phyloP scores from a whole-genome alignment of 805 yeast species.

The Kuraishia hungarica region DNA sequence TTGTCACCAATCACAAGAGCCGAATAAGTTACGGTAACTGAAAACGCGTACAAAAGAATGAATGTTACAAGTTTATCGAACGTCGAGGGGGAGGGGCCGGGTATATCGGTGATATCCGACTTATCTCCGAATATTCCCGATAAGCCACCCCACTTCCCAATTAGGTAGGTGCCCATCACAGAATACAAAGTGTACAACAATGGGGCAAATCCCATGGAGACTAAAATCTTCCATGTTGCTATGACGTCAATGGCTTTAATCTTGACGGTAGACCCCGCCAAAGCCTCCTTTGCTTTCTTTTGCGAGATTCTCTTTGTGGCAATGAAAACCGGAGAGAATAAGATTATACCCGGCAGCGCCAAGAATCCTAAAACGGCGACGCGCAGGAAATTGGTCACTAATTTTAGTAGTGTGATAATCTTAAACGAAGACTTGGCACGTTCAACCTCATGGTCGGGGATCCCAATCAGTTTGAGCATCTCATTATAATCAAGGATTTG shows the following conservation, averaged over 20 bases:
- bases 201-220: constrained; percentile 86
- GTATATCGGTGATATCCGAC: constrained; percentile 9
- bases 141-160: constrained; percentile 12
- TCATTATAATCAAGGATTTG: constrained; percentile 67
- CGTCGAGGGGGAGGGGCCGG: constrained; percentile 3
- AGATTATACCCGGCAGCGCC: constrained; percentile 80
- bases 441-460: constrained; percentile 57
- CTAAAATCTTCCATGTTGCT: constrained; percentile 95
- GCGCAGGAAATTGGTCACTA: constrained; percentile 26
- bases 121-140: constrained; percentile 6
- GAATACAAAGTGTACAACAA: constrained; percentile 78
- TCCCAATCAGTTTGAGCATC: constrained; percentile 35
- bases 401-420: constrained; percentile 13
- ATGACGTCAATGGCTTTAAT: constrained; percentile 88
- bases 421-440: constrained; percentile 20
- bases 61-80: constrained; percentile 22
- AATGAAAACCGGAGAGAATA: constrained; percentile 84
- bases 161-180: constrained; percentile 37
- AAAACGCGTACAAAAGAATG: constrained; percentile 48
- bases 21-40: constrained; percentile 75
- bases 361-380: constrained; percentile 48
- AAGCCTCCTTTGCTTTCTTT: constrained; percentile 66
- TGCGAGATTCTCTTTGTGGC: constrained; percentile 68
- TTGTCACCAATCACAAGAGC: constrained; percentile 88
- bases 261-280: constrained; percentile 83